phyloP scores from a whole-genome alignment of 257 asterid species.

The Orobanche coerulescens region DNA sequence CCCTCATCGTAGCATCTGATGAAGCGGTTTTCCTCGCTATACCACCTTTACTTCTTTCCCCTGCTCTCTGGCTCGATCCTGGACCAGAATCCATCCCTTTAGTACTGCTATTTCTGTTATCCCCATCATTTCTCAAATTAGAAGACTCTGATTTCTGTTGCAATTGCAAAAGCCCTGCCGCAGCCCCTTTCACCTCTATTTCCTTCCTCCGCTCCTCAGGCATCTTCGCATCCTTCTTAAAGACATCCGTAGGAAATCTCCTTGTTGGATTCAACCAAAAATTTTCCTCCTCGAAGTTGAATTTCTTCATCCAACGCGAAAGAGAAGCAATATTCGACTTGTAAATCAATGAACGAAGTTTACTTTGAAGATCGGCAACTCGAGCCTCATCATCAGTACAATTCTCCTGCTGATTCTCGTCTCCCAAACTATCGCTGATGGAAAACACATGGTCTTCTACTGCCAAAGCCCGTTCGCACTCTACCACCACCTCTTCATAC shows the following conservation, averaged over 20 bases:
- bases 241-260: conserved; percentile 57
- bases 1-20: conserved; percentile 64
- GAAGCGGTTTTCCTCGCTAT: conserved; percentile 43
- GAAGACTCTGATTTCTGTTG: conserved; percentile 63
- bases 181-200: conserved; percentile 79
- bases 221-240: conserved; percentile 67
- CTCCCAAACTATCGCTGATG: conserved; percentile 65
- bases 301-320: conserved; percentile 63
- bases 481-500: conserved; percentile 59
- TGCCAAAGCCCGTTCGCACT: conserved; percentile 64
- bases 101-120: conserved; percentile 26
- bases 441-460: conserved; percentile 72
- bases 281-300: conserved; percentile 57
- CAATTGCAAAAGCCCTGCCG: conserved; percentile 63
- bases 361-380: conserved; percentile 42
- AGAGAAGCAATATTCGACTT: not conserved
- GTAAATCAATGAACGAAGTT: conserved; percentile 47
- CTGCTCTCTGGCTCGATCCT: conserved; percentile 43
- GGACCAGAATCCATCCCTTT: conserved; percentile 41
- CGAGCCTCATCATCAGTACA: conserved; percentile 52
- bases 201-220: conserved; percentile 77
- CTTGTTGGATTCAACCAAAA: conserved; percentile 63
- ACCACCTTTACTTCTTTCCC: conserved; percentile 56
- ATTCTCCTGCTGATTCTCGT: conserved; percentile 55
- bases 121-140: conserved; percentile 36